phyloP scores from a whole-genome alignment of 371 early-diverging fungal species.

The Amoeboaphelidium protococcarum region DNA sequence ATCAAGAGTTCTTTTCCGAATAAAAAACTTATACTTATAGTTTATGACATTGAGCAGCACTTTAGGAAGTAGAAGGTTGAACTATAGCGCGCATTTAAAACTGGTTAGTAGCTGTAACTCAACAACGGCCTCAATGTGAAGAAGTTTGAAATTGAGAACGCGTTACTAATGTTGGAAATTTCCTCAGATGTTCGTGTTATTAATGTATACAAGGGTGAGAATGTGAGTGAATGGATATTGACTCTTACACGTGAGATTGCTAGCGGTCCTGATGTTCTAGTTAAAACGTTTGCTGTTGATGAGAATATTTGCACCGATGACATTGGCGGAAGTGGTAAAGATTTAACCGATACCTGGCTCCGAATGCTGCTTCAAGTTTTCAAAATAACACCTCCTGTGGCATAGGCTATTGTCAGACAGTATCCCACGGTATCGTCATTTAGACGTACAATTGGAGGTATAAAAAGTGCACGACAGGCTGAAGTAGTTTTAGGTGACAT shows the following conservation, averaged over 20 bases:
- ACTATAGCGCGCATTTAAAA: too few relatives aligned
- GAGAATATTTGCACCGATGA: not conserved
- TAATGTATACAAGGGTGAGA: not conserved
- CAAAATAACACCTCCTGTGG: not conserved
- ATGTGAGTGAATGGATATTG: not conserved
- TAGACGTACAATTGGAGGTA: too few relatives aligned
- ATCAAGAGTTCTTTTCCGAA: too few relatives aligned
- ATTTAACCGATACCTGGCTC: not conserved
- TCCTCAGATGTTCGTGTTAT: not conserved
- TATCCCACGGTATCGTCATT: too few relatives aligned
- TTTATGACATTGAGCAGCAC: too few relatives aligned
- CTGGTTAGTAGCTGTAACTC: too few relatives aligned
- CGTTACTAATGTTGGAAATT: not conserved
- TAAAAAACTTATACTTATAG: too few relatives aligned
- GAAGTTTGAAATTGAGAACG: not conserved
- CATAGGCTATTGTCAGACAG: not conserved
- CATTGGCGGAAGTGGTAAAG: not conserved
- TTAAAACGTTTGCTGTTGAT: not conserved
- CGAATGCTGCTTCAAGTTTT: not conserved
- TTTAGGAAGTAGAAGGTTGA: too few relatives aligned
- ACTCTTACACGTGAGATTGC: not conserved
- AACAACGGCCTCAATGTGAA: not conserved
- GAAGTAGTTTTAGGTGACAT: too few relatives aligned
- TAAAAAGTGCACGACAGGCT: too few relatives aligned
- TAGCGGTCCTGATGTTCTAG: not conserved